Conservation (phyloP, 768 basidiomycete genomes). For the Leucocoprinus leucothites region DNA sequence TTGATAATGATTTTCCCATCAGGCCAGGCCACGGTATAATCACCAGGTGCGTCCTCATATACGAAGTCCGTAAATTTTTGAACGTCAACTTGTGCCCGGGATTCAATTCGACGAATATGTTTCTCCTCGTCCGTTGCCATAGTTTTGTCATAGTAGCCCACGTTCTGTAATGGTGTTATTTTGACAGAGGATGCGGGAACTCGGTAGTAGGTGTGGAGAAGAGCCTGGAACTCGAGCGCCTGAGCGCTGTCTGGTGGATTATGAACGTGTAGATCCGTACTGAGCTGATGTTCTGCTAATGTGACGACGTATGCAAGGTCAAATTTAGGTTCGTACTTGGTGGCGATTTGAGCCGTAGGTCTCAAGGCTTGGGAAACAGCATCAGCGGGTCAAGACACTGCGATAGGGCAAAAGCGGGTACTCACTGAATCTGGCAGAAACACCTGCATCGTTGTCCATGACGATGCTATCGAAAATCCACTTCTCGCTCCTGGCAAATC, state of each 20-base stretch:
- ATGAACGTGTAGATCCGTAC: constrained; percentile 76
- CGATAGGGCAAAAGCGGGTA: constrained; percentile 9
- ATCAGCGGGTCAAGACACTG: neutral
- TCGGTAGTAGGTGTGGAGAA: constrained; percentile 89
- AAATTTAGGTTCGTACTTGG: constrained; percentile 64
- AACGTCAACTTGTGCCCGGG: constrained; percentile 64
- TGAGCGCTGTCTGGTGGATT: constrained; percentile 53
- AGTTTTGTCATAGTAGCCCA: constrained; percentile 80
- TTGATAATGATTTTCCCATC: constrained; percentile 52
- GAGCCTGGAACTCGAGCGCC: constrained; percentile 83
- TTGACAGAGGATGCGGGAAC: constrained; percentile 57
- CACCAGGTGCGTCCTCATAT: constrained; percentile 60
- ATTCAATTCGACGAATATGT: constrained; percentile 51
- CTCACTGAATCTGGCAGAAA: constrained; percentile 79
- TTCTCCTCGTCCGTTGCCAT: constrained; percentile 51
- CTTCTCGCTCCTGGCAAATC: constrained; percentile 76
- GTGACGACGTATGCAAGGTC: constrained; percentile 79
- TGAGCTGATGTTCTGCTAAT: constrained; percentile 67
- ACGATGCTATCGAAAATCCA: constrained; percentile 71
- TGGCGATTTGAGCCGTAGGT: constrained; percentile 55
- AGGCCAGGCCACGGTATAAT: constrained; percentile 60
- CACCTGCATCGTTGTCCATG: constrained; percentile 64
- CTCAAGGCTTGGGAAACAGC: constrained; percentile 46
- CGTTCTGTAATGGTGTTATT: constrained; percentile 60
- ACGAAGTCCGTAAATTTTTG: constrained; percentile 68